Percentiles rank a stretch among this genome's conserved stretches.
These are phyloP conservation scores for Medicago lupulina DNA, from an alignment of 306 rosid species.

Conservation along the genomic window DNA sequence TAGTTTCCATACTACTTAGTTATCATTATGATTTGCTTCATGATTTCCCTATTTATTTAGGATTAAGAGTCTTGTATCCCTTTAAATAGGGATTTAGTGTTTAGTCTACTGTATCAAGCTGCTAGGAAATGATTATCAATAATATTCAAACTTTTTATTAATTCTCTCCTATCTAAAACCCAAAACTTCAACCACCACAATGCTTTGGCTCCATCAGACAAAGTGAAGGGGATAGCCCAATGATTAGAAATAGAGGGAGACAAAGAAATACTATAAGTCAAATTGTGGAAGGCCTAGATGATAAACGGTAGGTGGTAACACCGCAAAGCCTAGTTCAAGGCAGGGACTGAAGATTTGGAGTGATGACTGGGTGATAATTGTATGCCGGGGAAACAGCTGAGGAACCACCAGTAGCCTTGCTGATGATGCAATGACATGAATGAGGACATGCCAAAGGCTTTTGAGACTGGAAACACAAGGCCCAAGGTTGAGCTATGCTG, in stretches of 20 bases:
- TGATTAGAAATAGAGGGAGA: neutral
- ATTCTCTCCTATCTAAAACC: neutral
- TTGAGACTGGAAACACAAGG: neutral
- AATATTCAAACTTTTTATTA: neutral
- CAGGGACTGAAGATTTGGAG: neutral
- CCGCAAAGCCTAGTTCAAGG: neutral
- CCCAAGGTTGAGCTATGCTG: neutral
- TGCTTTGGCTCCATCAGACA: neutral
- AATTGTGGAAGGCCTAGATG: neutral
- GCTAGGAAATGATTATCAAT: neutral
- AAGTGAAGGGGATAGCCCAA: neutral
- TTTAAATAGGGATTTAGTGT: neutral
- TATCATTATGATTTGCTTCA: neutral
- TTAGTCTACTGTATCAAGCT: neutral
- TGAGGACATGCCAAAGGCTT: neutral
- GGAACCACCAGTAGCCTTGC: neutral
- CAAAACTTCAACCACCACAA: conserved; percentile 1
- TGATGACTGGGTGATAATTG: neutral
- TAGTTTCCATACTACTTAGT: neutral
- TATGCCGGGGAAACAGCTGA: neutral
- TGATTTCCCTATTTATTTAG: neutral
- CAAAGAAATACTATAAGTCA: neutral
- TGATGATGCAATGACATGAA: neutral
- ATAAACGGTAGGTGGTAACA: neutral
- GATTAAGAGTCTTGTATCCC: neutral